Evolutionary conservation across 441 rosid genomes (phyloP), one percentile per base, ranked within the genome.

Genomic region (Syzygium syzygioides): DNA sequence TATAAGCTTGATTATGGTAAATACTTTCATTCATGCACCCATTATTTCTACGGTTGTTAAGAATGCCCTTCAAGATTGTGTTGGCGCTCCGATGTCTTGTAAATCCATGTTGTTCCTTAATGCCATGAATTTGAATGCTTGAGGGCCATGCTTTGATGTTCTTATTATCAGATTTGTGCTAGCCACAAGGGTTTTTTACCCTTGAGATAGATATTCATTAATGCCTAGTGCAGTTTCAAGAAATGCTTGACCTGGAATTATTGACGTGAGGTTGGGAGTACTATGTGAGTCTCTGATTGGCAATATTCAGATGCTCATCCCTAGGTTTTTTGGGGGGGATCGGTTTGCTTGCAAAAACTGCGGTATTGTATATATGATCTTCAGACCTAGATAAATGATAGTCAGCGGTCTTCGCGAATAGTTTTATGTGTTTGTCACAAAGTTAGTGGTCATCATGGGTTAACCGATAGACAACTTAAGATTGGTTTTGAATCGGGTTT

Each of bases 1-100:
- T 97, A 94, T 91, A 91, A 93, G 87, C 94, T 98, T 12, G 98
- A 97, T 93, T 96, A 97, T 55, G 99, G 99, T 97, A 93, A 54
- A 79, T 59, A 32, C 89, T 90, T 87, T 85, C 52, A 76, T 76
- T 37, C 52, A 41, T 0, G 52, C 83, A 76, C 52, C 52, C 52
- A 23, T 41, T 37, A 76, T 41, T 23, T 41, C 52, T 23, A 76
- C 83, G 3, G 83, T 6, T 76, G 83, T 76, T 76, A 76, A 41
- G 83, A 76, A 23, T 12, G 83, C 83, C 10, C 83, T 76, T 76
- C 52, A 76, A 37, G 50, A 76, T 76, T 41, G 83, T 41, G 83
- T 76, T 76, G 52, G n/a, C 18, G 14, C 52, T 41, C 9, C 52
- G 2, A 76, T 76, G 52, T 76, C n/a, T 26, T 76, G 83, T 76